Conservation (phyloP, 1,284 basidiomycete species). For the Ustilago trichophora region DNA sequence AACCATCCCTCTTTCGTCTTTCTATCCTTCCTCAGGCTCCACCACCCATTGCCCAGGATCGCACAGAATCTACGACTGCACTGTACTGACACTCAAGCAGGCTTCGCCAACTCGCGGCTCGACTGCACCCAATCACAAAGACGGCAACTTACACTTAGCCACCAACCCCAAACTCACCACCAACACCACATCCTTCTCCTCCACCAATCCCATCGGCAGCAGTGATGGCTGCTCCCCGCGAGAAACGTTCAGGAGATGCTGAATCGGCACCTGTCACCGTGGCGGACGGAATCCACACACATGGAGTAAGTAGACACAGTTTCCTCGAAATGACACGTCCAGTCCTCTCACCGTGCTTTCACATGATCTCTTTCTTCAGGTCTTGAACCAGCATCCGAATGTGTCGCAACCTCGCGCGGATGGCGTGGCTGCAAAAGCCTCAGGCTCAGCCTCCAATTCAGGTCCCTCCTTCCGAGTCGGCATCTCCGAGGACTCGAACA, state of each 20-base stretch:
- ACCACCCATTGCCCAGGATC: too few species aligned
- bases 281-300: conserved; percentile 24
- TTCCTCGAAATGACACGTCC: too few species aligned
- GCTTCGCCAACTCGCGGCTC: too few species aligned
- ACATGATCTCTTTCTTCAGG: conserved; percentile 8
- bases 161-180: too few species aligned
- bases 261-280: conserved; percentile 34
- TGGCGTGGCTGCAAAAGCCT: conserved; percentile 2
- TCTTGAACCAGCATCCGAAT: conserved; percentile 42
- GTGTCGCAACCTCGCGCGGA: background rate
- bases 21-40: too few species aligned
- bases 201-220: background rate
- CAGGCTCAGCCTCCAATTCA: background rate
- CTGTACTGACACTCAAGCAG: too few species aligned
- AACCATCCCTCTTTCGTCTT: too few species aligned
- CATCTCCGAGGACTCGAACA: conserved; percentile 82
- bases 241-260: conserved; percentile 27
- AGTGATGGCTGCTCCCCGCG: conserved; percentile 33
- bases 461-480: conserved; percentile 74
- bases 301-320: conserved; percentile 33
- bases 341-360: too few species aligned
- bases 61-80: too few species aligned
- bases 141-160: too few species aligned
- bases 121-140: too few species aligned
- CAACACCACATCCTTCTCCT: too few species aligned